Evolutionary conservation across 306 rosid species (phyloP).

Genomic region (Corylus americana): DNA sequence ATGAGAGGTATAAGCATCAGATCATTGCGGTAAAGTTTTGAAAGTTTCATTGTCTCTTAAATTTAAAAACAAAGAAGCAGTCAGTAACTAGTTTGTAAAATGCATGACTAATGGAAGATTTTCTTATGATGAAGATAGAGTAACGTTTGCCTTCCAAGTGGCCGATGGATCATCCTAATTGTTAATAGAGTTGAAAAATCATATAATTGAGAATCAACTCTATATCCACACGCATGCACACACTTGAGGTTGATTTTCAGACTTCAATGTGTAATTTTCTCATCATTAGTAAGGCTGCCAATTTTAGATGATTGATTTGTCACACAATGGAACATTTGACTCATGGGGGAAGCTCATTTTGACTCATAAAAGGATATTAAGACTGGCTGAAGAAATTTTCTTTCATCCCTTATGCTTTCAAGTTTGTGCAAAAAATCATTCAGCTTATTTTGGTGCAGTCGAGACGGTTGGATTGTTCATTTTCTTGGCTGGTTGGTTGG

Average conservation of each 20-base stretch:
- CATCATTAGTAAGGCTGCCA: too few relatives aligned
- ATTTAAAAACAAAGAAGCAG: constrained; percentile 5
- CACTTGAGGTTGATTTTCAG: background rate
- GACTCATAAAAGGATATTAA: background rate
- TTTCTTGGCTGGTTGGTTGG: background rate
- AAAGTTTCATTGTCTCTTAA: background rate
- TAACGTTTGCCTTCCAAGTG: background rate
- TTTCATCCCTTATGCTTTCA: background rate
- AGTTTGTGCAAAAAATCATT: background rate
- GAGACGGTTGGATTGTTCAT: background rate
- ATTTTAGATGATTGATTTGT: constrained; percentile 1
- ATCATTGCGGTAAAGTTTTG: background rate
- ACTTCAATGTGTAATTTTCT: background rate
- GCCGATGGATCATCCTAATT: constrained; percentile 2
- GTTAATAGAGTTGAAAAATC: background rate
- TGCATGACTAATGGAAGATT: background rate
- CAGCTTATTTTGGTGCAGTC: background rate
- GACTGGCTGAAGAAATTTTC: background rate
- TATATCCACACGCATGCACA: background rate
- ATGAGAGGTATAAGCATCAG: background rate
- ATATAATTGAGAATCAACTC: background rate
- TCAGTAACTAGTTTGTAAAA: constrained; percentile 15
- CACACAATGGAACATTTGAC: background rate
- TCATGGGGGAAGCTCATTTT: background rate
- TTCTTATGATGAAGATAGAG: background rate